A percentile compares a stretch with the other conserved stretches of the same genome.
Conservation (phyloP, 148 eudicot species). For the Persicaria tinctoria region DNA sequence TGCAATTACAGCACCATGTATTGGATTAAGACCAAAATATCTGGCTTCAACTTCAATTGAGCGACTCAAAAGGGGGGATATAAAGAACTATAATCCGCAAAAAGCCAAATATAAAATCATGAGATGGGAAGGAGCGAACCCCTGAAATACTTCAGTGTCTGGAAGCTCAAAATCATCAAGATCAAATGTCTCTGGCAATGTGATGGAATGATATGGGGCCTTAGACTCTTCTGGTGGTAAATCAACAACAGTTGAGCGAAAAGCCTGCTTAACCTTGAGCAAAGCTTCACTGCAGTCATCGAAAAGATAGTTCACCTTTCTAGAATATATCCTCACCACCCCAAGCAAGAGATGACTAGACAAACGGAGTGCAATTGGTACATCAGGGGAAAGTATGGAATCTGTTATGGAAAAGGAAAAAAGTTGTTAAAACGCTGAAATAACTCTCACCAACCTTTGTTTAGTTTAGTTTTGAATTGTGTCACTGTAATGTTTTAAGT, state of each 20-base stretch:
- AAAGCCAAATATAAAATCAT: background rate
- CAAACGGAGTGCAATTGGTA: slow-evolving; percentile 92
- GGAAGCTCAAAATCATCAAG: slow-evolving; percentile 99
- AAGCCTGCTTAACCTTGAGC: slow-evolving; percentile 92
- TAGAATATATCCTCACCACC: slow-evolving; percentile 93
- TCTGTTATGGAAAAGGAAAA: slow-evolving; percentile 33
- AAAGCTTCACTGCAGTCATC: slow-evolving; percentile 97
- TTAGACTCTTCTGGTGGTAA: slow-evolving; percentile 94
- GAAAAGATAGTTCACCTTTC: slow-evolving; percentile 86
- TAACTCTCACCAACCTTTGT: background rate
- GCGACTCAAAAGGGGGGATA: background rate
- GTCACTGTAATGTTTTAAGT: background rate
- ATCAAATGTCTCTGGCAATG: slow-evolving; percentile 97
- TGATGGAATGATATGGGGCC: slow-evolving; percentile 97
- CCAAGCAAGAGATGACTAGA: slow-evolving; percentile 99
- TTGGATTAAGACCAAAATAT: background rate
- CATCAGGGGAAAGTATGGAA: slow-evolving; percentile 83
- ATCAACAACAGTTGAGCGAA: slow-evolving; percentile 90
- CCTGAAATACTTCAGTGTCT: slow-evolving; percentile 66
- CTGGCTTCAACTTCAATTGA: background rate
- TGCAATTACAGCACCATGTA: slow-evolving; percentile 32
- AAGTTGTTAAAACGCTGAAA: background rate
- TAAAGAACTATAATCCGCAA: background rate
- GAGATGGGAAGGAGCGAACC: slow-evolving; percentile 30
- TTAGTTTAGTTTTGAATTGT: background rate